Evolutionary conservation across 2,329 filamentous ascomycete genomes (phyloP), one percentile per base, ranked within the genome.

Genomic region (Diplocarpon rosae): DNA sequence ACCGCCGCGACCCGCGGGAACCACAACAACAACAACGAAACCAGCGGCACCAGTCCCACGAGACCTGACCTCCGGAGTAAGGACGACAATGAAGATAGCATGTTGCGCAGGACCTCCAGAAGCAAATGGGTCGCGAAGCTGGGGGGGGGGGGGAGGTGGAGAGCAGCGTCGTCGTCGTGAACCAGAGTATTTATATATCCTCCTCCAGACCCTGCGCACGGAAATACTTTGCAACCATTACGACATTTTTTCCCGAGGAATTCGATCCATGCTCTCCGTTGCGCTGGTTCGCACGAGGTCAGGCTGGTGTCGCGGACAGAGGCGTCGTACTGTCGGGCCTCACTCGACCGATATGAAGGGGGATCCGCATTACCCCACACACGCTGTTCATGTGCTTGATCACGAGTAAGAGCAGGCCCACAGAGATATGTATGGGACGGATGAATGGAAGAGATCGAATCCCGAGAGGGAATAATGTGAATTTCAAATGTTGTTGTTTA

Each of bases 261-360:
- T 24, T 3, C 20, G 20, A 7, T 24, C 3, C 20, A 3, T 24
- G 20, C 20, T 4, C 20, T 7, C 20, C 7, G 20, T 10, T 3
- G 30, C n/a, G 3, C 30, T 14, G 11, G 30, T 32, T 32, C 30
- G 30, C n/a, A 12, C 30, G 30, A 32, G 3, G n/a, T 12, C 11
- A 32, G 30, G 30, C 30, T 32, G 30, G 10, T 12, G n/a, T 12
- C 11, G 10, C 4, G n/a, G 30, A 10, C n/a, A 32, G 30, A 32
- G n/a, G 11, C 10, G 30, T 34, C 14, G n/a, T n/a, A 17, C 35
- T 14, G 29, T 24, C 32, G 39, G 39, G n/a, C 31, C n/a, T 36
- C n/a, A 42, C 32, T 35, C 6, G 7, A 36, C 39, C 39, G 39
- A 42, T 35, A 42, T 42, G 28, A 31, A 17, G 39, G 39, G 39